Evolutionary conservation across 768 basidiomycete species (phyloP), one percentile per base, ranked within the genome.

Genomic region (Rhizopogon roseolus): DNA sequence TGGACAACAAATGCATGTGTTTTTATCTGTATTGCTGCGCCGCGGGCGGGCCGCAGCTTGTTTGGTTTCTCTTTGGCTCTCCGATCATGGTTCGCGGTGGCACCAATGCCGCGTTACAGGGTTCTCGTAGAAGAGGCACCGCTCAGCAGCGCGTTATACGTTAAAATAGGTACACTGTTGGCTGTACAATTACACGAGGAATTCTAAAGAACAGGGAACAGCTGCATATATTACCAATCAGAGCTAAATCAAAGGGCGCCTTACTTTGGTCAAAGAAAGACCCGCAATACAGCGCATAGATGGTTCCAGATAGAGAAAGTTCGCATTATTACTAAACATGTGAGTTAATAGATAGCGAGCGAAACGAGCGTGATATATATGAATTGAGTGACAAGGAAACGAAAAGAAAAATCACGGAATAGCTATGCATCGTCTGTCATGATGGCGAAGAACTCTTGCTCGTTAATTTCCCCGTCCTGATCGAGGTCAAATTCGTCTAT

Each of bases 401-500:
- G 22, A 39, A 4, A n/a, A 44, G 40, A 39, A 39, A 29, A 38
- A 25, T 37, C 27, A 46, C 29, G 32, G 29, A 48, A 38, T 13
- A 49, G 39, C 46, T 73, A 90, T 66, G 86, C 78, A 56, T 96
- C 93, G 71, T 97, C 94, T 22, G 90, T 90, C 95, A 98, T 94
- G 68, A 98, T 96, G 41, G 90, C 88, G 62, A 95, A 85, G 74
- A 99, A 98, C 70, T 99, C 97, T 65, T 91, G 85, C 67, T 95
- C 89, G 65, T 85, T 94, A 69, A 98, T 98, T 74, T 96, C 96
- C 28, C 95, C 94, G 60, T 99, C 97, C 68, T 93, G 88, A 73
- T 99, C 97, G 25, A 99, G 83, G 71, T 99, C 97, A 66, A 99
- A 99, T 72, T 99, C 97, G 63, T 99, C 97, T 65, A 99, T 99